phyloP scores from a whole-genome alignment of 768 basidiomycete species.

The Mycena venus region DNA sequence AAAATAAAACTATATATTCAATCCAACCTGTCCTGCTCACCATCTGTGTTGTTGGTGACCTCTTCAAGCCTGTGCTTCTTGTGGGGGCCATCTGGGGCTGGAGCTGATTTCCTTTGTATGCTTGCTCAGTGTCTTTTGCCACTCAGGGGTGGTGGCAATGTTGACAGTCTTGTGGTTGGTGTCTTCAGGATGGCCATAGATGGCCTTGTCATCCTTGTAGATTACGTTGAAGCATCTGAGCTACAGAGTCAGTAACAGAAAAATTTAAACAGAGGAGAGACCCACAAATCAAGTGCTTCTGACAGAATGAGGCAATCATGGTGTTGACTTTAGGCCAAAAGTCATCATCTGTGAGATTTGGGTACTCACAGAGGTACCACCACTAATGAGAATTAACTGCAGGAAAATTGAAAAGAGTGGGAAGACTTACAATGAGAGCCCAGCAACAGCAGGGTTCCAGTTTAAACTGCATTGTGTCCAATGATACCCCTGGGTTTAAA shows the following conservation, averaged over 20 bases:
- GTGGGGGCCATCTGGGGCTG: neutral
- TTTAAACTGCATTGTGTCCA: too few relatives aligned
- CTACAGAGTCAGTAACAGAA: neutral
- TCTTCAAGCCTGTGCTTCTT: neutral
- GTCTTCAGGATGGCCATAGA: neutral
- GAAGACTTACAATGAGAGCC: neutral
- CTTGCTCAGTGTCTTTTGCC: neutral
- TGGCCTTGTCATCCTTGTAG: neutral
- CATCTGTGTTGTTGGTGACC: neutral
- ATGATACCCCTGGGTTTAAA: too few relatives aligned
- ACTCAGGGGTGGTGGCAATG: neutral
- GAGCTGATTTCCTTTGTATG: neutral
- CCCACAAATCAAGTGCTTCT: neutral
- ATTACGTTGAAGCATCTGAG: neutral
- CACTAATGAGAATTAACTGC: neutral
- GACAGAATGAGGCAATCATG: neutral
- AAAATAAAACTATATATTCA: neutral
- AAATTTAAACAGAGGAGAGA: neutral
- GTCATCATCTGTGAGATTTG: neutral
- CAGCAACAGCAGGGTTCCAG: too few relatives aligned
- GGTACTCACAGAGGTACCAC: neutral
- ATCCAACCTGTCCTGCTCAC: neutral
- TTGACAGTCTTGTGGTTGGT: neutral
- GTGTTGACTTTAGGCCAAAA: neutral
- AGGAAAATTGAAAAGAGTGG: neutral